These are phyloP conservation scores for Solanum boliviense DNA, from an alignment of 257 asterid genomes.

Conservation along the genomic window DNA sequence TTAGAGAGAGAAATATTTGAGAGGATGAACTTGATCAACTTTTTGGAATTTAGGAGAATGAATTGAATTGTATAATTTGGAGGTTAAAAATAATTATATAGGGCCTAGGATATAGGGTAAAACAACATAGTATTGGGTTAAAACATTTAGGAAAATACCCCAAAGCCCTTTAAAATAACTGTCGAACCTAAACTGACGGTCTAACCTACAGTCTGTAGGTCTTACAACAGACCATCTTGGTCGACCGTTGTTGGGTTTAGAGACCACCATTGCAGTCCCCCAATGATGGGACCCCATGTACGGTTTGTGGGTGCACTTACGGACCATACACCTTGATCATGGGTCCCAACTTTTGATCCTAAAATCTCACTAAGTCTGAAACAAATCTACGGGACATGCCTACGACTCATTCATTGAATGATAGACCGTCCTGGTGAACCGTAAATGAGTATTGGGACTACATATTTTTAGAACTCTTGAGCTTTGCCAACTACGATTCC, in stretches of 20 bases:
- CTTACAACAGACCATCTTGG: neutral
- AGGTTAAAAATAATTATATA: no score
- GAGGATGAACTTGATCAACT: no score
- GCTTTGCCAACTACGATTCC: neutral
- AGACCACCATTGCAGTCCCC: neutral
- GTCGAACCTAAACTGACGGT: no score
- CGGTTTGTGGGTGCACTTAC: neutral
- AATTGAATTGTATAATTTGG: no score
- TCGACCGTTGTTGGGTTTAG: neutral
- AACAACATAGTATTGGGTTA: no score
- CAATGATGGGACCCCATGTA: neutral
- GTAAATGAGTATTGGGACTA: neutral
- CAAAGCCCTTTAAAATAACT: no score
- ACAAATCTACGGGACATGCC: neutral
- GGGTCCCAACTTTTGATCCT: neutral
- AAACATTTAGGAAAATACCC: no score
- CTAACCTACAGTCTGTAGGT: no score
- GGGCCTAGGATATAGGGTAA: no score
- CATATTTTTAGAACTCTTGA: neutral
- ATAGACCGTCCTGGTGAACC: neutral
- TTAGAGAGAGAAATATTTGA: no score
- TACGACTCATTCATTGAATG: neutral
- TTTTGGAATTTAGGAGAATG: no score
- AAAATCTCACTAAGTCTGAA: neutral
- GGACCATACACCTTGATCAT: neutral